Percentiles rank a stretch among this genome's conserved stretches.
phyloP scores from a whole-genome alignment of 2,329 filamentous ascomycete genomes.

The Pseudonectria foliicola region DNA sequence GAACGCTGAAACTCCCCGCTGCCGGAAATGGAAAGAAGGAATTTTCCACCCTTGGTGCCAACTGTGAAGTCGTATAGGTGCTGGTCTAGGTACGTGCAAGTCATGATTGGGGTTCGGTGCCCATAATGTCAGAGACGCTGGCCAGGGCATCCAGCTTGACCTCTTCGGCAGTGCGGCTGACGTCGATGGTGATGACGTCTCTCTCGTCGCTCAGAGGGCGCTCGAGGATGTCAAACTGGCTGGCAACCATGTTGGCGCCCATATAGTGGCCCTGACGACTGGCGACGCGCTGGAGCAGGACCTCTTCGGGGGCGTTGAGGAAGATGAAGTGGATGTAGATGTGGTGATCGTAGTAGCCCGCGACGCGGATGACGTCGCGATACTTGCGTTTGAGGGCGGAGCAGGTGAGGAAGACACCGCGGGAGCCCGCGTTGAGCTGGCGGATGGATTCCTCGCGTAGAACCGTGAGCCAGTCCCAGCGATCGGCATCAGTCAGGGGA shows the following conservation, averaged over 20 bases:
- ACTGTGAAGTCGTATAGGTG: no score
- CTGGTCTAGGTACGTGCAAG: constrained; percentile 7
- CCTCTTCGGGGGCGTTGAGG: constrained; percentile 68
- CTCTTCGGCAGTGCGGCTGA: constrained; percentile 49
- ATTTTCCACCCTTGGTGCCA: no score
- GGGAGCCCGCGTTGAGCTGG: constrained; percentile 47
- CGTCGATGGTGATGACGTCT: constrained; percentile 67
- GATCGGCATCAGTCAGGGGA: constrained; percentile 84
- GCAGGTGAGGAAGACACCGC: constrained; percentile 89
- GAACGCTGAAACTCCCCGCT: background rate
- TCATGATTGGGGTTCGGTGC: constrained; percentile 15
- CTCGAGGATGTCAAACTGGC: constrained; percentile 85
- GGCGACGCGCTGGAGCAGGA: constrained; percentile 68
- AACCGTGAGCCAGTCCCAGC: constrained; percentile 92
- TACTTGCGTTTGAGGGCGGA: constrained; percentile 96
- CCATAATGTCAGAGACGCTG: constrained; percentile 48
- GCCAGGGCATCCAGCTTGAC: constrained; percentile 55
- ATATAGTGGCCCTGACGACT: constrained; percentile 83
- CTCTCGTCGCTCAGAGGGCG: constrained; percentile 63
- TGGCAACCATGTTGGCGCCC: constrained; percentile 91
- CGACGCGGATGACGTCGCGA: constrained; percentile 81
- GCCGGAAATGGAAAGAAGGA: background rate
- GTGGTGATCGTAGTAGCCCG: constrained; percentile 64
- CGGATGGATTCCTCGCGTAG: constrained; percentile 62
- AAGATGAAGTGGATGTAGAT: constrained; percentile 91